These are phyloP conservation scores for Bjerkandera adusta DNA, from an alignment of 1,284 basidiomycete genomes.

Conservation along the genomic window DNA sequence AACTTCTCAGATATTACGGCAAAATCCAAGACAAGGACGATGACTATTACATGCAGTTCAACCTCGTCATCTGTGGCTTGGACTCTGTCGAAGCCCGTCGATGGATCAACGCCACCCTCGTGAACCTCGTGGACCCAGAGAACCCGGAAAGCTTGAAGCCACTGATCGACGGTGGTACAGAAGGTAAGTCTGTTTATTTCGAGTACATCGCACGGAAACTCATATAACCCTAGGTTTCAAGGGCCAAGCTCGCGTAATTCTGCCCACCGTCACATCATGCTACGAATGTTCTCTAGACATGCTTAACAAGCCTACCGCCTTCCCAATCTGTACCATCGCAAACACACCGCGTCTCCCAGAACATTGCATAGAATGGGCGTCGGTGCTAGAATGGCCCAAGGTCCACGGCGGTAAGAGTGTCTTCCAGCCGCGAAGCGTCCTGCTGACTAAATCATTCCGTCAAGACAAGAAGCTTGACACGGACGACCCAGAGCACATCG, in stretches of 20 bases:
- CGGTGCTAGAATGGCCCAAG: slow-evolving; percentile 97
- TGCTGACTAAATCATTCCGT: too few relatives aligned
- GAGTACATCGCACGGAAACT: slow-evolving; percentile 9
- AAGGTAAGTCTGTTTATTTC: slow-evolving; percentile 57
- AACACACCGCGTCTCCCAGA: slow-evolving; percentile 98
- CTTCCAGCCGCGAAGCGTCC: too few relatives aligned
- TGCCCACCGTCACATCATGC: slow-evolving; percentile 94
- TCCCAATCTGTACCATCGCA: slow-evolving; percentile 98
- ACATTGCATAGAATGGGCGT: slow-evolving; percentile 99
- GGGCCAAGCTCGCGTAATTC: slow-evolving; percentile 96
- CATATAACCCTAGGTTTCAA: slow-evolving; percentile 76
- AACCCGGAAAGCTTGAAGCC: slow-evolving; percentile 94
- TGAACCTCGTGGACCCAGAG: slow-evolving; percentile 89
- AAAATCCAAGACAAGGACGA: slow-evolving; percentile 99
- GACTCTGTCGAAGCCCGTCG: slow-evolving; percentile 96
- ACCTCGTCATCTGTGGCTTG: slow-evolving; percentile 96
- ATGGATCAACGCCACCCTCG: slow-evolving; percentile 99
- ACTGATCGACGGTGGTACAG: slow-evolving; percentile 98
- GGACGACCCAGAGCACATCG: slow-evolving; percentile 96
- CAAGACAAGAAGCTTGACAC: slow-evolving; percentile 93
- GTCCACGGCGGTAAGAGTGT: slow-evolving; percentile 84
- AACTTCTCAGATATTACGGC: slow-evolving; percentile 75
- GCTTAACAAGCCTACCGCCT: slow-evolving; percentile 96
- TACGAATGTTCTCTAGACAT: slow-evolving; percentile 99
- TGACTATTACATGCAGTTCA: slow-evolving; percentile 97